Conservation (phyloP, 805 yeast genomes). For the Metschnikowia lochheadii region DNA sequence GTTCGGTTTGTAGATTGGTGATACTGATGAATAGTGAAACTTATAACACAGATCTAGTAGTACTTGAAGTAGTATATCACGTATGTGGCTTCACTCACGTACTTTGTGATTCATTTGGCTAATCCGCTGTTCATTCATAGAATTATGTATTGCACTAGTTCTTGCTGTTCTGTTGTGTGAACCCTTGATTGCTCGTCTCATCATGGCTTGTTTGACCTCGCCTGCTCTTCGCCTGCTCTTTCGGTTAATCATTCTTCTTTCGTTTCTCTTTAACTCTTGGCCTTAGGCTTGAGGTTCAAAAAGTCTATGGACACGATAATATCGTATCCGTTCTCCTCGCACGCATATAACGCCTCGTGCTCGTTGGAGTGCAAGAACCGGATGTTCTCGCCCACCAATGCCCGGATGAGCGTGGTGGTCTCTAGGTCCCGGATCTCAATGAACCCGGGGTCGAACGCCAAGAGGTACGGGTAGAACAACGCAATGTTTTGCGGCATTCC, state of each 20-base stretch:
- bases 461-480: conserved; percentile 85
- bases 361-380: conserved; percentile 84
- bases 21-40: no score
- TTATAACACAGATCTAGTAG: no score
- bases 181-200: neutral
- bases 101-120: no score
- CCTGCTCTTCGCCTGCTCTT: no score
- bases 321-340: conserved; percentile 87
- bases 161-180: no score
- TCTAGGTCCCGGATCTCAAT: conserved; percentile 92
- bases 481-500: conserved; percentile 92
- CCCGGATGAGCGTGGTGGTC: conserved; percentile 76
- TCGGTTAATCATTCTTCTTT: no score
- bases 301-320: conserved; percentile 90
- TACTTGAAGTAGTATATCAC: no score
- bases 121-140: no score
- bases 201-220: no score
- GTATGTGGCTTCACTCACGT: no score
- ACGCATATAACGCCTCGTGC: conserved; percentile 89
- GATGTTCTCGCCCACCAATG: conserved; percentile 90
- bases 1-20: no score
- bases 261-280: neutral
- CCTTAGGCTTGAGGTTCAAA: conserved; percentile 55
- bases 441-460: conserved; percentile 86
- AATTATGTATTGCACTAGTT: no score